Percentiles rank a stretch among this genome's conserved stretches.
phyloP scores from a whole-genome alignment of 1,139 yeast species.

The Suhomyces anneliseae region DNA sequence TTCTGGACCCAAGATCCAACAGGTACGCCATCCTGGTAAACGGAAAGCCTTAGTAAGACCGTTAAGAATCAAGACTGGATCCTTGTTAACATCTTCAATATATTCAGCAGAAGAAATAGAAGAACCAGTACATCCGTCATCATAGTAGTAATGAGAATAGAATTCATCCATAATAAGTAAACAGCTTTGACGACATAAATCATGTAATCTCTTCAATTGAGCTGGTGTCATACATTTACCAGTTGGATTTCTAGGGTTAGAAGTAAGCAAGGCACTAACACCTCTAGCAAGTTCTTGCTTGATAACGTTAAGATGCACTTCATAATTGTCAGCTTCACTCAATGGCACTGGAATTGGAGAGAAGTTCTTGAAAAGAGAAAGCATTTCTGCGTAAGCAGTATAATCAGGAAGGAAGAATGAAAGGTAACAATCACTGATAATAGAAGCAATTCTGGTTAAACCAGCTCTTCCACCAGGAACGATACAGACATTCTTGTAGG shows the following conservation, averaged over 20 bases:
- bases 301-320: conserved; percentile 56
- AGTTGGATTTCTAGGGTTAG: conserved; percentile 70
- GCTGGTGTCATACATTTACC: conserved; percentile 57
- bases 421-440: conserved; percentile 60
- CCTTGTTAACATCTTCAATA: conserved; percentile 58
- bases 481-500: conserved; percentile 65
- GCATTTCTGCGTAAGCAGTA: conserved; percentile 74
- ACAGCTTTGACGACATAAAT: conserved; percentile 57
- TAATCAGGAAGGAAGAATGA: conserved; percentile 68
- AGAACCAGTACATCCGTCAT: conserved; percentile 57
- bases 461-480: conserved; percentile 77
- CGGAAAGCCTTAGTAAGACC: conserved; percentile 68
- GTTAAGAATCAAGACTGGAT: conserved; percentile 63
- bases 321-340: conserved; percentile 59
- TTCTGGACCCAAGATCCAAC: conserved; percentile 71
- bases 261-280: conserved; percentile 60
- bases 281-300: conserved; percentile 60
- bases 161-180: conserved; percentile 69
- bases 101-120: conserved; percentile 57
- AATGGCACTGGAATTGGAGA: conserved; percentile 70
- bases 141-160: conserved; percentile 63
- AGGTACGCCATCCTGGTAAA: conserved; percentile 69
- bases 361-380: conserved; percentile 63
- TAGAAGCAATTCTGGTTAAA: conserved; percentile 64
- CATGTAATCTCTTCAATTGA: conserved; percentile 54